Conservation (phyloP, 2,329 filamentous ascomycete genomes). For the Kalmusia sp. region DNA sequence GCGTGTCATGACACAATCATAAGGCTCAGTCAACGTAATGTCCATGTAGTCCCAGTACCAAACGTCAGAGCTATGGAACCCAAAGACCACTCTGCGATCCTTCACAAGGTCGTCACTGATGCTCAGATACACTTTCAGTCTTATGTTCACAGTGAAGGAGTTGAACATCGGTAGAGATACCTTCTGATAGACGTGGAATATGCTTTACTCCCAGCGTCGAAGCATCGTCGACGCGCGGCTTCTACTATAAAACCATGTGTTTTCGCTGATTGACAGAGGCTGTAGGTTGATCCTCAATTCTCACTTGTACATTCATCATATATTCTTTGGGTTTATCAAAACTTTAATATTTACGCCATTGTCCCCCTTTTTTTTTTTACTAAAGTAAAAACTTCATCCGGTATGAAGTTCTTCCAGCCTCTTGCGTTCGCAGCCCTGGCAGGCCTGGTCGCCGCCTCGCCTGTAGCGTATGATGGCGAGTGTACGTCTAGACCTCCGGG, state of each 20-base stretch:
- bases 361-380: too few relatives aligned
- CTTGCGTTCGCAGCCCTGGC: slow-evolving; percentile 11
- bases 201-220: not conserved
- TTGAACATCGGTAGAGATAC: not conserved
- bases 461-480: slow-evolving; percentile 6
- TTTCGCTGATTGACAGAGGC: not conserved
- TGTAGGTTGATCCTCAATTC: not conserved
- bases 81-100: not conserved
- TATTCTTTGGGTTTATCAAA: not conserved
- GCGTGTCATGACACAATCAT: not conserved
- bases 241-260: not conserved
- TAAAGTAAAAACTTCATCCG: not conserved
- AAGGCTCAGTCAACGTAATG: not conserved
- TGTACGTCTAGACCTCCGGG: not conserved
- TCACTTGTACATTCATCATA: not conserved
- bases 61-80: not conserved
- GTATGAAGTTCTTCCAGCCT: slow-evolving; percentile 12
- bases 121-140: not conserved
- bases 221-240: not conserved
- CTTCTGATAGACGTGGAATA: not conserved
- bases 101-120: not conserved
- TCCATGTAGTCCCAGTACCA: not conserved
- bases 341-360: not conserved
- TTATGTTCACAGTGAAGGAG: not conserved
- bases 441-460: slow-evolving; percentile 11